These are phyloP conservation scores for Colletotrichum karsti DNA, from an alignment of 2,329 filamentous ascomycete species.

Conservation along the genomic window DNA sequence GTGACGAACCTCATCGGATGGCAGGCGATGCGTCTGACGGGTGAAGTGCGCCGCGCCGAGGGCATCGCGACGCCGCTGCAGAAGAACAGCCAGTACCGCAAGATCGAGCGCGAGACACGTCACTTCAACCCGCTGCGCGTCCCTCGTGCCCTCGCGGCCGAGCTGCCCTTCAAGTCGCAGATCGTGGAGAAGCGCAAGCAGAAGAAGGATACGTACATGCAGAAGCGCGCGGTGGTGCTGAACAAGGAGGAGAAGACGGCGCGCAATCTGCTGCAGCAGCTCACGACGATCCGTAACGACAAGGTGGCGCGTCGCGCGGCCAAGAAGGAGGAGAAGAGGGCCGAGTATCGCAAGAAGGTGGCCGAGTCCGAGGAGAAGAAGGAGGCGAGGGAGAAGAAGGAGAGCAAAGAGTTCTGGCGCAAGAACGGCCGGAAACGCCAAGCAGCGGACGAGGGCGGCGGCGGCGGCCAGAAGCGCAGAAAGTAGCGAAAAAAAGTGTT, in stretches of 20 bases:
- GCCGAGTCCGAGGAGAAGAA: constrained; percentile 86
- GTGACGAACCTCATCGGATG: constrained; percentile 94
- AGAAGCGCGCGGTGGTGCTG: constrained; percentile 92
- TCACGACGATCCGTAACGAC: constrained; percentile 90
- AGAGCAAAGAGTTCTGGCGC: constrained; percentile 92
- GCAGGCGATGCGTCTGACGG: constrained; percentile 93
- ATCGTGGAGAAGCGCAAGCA: constrained; percentile 84
- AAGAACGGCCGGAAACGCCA: constrained; percentile 81
- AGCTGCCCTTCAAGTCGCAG: constrained; percentile 92
- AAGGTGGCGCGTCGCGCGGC: constrained; percentile 83
- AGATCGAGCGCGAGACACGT: constrained; percentile 70
- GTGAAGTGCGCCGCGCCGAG: constrained; percentile 84
- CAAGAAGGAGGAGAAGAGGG: constrained; percentile 89
- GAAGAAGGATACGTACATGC: constrained; percentile 85
- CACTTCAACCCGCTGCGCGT: constrained; percentile 84
- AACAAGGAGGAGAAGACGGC: constrained; percentile 90
- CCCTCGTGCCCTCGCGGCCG: constrained; percentile 81
- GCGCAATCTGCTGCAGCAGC: constrained; percentile 89
- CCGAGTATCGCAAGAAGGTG: constrained; percentile 83
- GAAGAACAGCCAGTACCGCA: constrained; percentile 86
- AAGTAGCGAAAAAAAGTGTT: constrained; percentile 10
- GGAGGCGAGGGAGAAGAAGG: constrained; percentile 84
- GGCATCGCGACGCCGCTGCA: constrained; percentile 79
- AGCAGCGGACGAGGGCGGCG: constrained; percentile 50
- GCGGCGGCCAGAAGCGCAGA: constrained; percentile 36